These are phyloP conservation scores for Thelephora terrestris DNA, from an alignment of 1,284 basidiomycete species.

Conservation along the genomic window DNA sequence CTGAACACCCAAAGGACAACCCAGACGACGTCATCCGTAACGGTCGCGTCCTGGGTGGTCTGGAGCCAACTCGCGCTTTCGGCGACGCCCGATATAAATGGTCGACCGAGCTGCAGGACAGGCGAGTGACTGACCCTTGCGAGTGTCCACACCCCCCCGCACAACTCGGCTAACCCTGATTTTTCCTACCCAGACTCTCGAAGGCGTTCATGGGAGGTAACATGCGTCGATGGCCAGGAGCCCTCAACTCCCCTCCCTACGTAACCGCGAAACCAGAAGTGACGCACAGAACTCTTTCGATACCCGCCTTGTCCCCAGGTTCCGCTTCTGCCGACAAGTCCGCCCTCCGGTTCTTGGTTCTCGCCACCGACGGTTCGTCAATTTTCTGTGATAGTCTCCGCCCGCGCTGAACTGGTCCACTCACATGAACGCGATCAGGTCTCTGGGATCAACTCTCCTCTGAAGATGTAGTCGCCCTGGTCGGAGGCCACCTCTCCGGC, in stretches of 20 bases:
- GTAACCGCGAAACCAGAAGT: constrained; percentile 87
- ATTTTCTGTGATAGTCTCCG: neutral
- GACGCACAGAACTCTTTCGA: constrained; percentile 63
- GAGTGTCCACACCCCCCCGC: too few species aligned
- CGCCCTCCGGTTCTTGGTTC: constrained; percentile 47
- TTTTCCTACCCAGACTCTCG: constrained; percentile 38
- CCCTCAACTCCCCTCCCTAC: constrained; percentile 87
- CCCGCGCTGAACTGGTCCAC: constrained; percentile 8
- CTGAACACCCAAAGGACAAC: constrained; percentile 84
- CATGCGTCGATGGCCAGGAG: constrained; percentile 48
- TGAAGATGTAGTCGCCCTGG: constrained; percentile 89
- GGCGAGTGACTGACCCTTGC: constrained; percentile 37
- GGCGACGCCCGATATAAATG: constrained; percentile 95
- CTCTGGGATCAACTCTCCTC: constrained; percentile 93
- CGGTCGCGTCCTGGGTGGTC: constrained; percentile 84
- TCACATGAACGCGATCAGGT: constrained; percentile 48
- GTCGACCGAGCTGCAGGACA: constrained; percentile 60
- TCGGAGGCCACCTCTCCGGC: constrained; percentile 75
- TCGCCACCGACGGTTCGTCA: constrained; percentile 47
- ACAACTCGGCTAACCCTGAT: constrained; percentile 1
- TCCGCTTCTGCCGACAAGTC: constrained; percentile 16
- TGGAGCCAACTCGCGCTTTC: constrained; percentile 93
- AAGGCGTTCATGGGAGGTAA: constrained; percentile 60
- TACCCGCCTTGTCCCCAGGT: constrained; percentile 24
- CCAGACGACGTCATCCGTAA: constrained; percentile 72